These are phyloP conservation scores for Leccinum imitatum DNA, from an alignment of 768 basidiomycete species.

Conservation along the genomic window DNA sequence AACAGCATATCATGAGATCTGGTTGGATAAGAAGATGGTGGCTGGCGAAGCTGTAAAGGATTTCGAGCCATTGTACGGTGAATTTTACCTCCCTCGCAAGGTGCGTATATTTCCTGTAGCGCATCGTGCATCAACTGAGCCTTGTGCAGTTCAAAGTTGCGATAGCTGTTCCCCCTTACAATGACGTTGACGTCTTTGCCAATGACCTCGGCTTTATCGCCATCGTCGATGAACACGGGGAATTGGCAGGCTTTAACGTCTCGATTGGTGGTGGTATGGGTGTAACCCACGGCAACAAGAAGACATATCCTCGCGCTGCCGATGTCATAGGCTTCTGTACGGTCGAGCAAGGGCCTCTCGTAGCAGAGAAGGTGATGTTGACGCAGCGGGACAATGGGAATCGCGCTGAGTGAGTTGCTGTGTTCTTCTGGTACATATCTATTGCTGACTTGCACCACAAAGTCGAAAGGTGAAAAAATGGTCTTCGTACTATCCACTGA, in stretches of 20 bases:
- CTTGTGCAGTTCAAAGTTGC: constrained; percentile 88
- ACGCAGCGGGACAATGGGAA: constrained; percentile 96
- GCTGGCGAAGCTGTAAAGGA: constrained; percentile 93
- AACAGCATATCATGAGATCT: constrained; percentile 96
- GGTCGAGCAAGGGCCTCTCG: constrained; percentile 75
- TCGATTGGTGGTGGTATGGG: constrained; percentile 97
- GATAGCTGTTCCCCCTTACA: constrained; percentile 85
- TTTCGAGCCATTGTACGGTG: constrained; percentile 95
- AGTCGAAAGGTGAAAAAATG: constrained; percentile 56
- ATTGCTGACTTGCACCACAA: constrained; percentile 6
- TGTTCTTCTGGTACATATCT: background rate
- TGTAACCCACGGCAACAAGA: constrained; percentile 98
- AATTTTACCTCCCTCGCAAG: constrained; percentile 95
- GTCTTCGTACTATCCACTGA: background rate
- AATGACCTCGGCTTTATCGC: constrained; percentile 98
- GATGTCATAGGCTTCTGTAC: constrained; percentile 93
- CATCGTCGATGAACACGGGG: constrained; percentile 72
- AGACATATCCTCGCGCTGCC: constrained; percentile 92
- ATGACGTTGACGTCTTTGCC: constrained; percentile 94
- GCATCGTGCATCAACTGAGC: background rate
- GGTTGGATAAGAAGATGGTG: constrained; percentile 96
- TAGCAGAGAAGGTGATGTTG: constrained; percentile 92
- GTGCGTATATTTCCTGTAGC: constrained; percentile 38
- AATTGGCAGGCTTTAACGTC: constrained; percentile 92
- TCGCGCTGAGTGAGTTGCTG: constrained; percentile 73